Percentiles rank a stretch among this genome's conserved stretches.
Evolutionary conservation across 495 filamentous ascomycete genomes (phyloP).

Genomic region (Tuber magnatum): DNA sequence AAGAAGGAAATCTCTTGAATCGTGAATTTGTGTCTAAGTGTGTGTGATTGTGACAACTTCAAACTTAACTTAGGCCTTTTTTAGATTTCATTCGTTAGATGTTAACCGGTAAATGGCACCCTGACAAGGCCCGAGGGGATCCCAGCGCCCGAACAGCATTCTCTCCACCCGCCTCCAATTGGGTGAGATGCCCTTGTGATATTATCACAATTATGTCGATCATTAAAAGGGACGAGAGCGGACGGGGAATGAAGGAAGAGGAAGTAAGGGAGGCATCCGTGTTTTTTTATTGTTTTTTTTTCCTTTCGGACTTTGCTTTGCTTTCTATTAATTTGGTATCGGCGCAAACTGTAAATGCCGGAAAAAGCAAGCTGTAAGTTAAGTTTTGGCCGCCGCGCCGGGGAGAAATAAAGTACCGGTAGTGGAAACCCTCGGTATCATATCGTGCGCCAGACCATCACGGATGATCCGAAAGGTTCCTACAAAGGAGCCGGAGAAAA

Average conservation of each 20-base stretch:
- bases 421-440: background rate
- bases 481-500: background rate
- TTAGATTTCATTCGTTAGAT: background rate
- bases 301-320: background rate
- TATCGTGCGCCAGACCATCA: background rate
- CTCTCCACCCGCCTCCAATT: background rate
- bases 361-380: background rate
- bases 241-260: background rate
- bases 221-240: background rate
- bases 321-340: background rate
- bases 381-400: background rate
- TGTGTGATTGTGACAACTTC: background rate
- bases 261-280: background rate
- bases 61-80: background rate
- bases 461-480: background rate
- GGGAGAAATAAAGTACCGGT: background rate
- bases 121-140: background rate
- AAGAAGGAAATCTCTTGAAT: background rate
- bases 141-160: background rate
- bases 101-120: background rate
- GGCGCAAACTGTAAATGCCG: background rate
- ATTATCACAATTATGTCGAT: constrained; percentile 2
- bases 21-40: background rate
- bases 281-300: background rate
- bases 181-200: background rate